Conservation (phyloP, 768 basidiomycete species). For the Podaxis sp. region DNA sequence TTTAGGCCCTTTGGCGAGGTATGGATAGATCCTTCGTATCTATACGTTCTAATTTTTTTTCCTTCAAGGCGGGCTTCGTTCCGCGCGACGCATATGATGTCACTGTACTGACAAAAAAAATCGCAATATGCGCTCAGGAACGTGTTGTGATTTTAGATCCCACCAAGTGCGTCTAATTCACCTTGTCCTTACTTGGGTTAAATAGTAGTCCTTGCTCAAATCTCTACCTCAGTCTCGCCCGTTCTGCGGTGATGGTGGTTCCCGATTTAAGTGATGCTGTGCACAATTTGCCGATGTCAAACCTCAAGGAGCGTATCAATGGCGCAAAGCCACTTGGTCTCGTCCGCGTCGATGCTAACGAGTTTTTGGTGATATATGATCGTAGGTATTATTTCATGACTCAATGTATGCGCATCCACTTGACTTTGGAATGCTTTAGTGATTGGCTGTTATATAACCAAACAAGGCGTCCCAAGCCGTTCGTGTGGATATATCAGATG, state of each 20-base stretch:
- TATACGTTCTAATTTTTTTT: not conserved
- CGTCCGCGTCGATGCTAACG: constrained; percentile 45
- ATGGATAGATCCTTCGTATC: constrained; percentile 16
- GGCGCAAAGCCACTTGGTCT: constrained; percentile 63
- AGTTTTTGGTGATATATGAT: constrained; percentile 73
- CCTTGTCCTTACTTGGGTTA: not conserved
- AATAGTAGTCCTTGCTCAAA: not conserved
- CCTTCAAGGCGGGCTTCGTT: constrained; percentile 55
- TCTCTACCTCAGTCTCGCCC: constrained; percentile 30
- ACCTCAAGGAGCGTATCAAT: constrained; percentile 58
- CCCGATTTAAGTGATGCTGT: constrained; percentile 51
- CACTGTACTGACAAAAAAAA: constrained; percentile 52
- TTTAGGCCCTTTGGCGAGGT: constrained; percentile 71
- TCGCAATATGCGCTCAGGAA: constrained; percentile 62
- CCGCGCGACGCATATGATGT: constrained; percentile 68
- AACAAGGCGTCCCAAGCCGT: constrained; percentile 61
- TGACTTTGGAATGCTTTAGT: constrained; percentile 32
- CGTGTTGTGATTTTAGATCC: constrained; percentile 67
- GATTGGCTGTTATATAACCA: constrained; percentile 73
- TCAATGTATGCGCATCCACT: not conserved
- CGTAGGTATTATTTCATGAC: constrained; percentile 35
- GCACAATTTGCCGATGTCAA: constrained; percentile 33
- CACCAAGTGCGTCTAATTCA: constrained; percentile 45
- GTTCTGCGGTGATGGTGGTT: constrained; percentile 41
- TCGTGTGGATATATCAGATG: constrained; percentile 65